Evolutionary conservation across 768 basidiomycete genomes (phyloP), one percentile per base, ranked within the genome.

Genomic region (Leccinellum luteum): DNA sequence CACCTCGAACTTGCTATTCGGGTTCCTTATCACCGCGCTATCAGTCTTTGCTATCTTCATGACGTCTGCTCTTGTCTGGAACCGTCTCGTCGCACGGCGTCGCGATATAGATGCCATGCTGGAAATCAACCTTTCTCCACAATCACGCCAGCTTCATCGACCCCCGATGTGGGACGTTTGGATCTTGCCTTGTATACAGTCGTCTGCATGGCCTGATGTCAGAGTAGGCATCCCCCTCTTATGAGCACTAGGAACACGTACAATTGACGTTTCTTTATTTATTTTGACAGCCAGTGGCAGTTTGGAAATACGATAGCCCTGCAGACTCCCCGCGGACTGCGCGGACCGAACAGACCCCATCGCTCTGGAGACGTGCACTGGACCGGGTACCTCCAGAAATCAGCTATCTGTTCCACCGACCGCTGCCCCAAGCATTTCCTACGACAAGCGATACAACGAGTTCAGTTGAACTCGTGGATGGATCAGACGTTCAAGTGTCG

Each of bases 31-130:
- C 52, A 65, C 58, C n/a, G 62, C 69, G n/a, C 57, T 72, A 43
- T 67, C 71, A 0, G 43, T 72, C 23, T 72, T 72, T 48, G 69
- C 64, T 1, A 31, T 73, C 38, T 74, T 72, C 55, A 70, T 74
- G 67, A 50, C 56, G 12, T 57, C 55, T 55, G 73, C 71, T 7
- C 55, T 73, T 4, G 45, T 69, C 51, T 72, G 71, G 71, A 72
- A 68, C 43, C 71, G 73, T 44, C 73, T 72, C n/a, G 61, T 73
- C 21, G 35, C 54, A 2, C 65, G 71, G 19, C 71, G 71, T 27
- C 71, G 52, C 1, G 55, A 52, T 2, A 73, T 74, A 34, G 71
- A 74, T 1, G 60, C 60, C 14, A 61, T 50, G 59, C 56, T 65
- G 53, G 48, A 28, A 14, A 31, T 27, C 15, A 61, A 21, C 23